Evolutionary conservation across 164 flowering plant genomes (phyloP).

Genomic region (Berberis thunbergii): DNA sequence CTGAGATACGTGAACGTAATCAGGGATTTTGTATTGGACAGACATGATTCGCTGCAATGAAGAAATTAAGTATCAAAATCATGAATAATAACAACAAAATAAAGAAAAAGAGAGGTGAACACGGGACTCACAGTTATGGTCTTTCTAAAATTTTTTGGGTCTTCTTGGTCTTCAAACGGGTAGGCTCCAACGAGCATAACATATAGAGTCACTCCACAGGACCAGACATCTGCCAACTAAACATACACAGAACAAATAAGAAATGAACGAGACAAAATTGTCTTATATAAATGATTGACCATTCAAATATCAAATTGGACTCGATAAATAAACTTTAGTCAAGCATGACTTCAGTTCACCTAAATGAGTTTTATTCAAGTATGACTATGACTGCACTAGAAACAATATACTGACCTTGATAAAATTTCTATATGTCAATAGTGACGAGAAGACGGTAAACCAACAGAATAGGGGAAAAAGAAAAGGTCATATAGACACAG

Average conservation of each 20-base stretch:
- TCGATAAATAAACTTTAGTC: no score
- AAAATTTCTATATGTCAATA: no score
- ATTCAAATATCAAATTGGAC: no score
- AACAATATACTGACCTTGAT: no score
- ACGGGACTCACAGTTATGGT: conserved; percentile 45
- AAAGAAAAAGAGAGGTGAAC: background rate
- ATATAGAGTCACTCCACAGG: conserved; percentile 72
- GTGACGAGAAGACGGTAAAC: no score
- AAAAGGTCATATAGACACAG: no score
- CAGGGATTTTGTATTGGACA: conserved; percentile 77
- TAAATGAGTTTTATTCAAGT: no score
- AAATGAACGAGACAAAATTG: background rate
- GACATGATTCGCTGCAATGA: conserved; percentile 72
- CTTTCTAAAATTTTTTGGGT: conserved; percentile 63
- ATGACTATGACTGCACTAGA: no score
- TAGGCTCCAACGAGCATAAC: conserved; percentile 70
- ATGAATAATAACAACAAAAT: background rate
- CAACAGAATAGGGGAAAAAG: no score
- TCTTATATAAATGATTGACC: no score
- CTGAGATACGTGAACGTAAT: conserved; percentile 75
- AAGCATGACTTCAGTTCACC: no score
- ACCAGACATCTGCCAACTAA: conserved; percentile 71
- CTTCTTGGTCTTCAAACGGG: conserved; percentile 71
- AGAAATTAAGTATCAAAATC: background rate
- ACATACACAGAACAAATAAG: background rate